Percentiles rank a stretch among this genome's conserved stretches.
Conservation (phyloP, 768 basidiomycete genomes). For the Pleurotus pulmonarius region DNA sequence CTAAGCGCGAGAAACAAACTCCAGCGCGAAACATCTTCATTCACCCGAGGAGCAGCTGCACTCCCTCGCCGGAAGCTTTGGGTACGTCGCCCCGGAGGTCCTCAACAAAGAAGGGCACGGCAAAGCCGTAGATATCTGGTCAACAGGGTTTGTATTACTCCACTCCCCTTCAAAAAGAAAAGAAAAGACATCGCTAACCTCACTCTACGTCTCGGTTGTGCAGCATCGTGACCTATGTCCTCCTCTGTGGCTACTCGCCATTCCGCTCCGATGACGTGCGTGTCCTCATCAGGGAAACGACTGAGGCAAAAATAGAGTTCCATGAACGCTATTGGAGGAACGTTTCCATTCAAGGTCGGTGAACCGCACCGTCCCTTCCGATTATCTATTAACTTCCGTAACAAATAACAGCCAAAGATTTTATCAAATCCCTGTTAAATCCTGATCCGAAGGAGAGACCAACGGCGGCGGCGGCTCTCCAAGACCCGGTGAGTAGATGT, state of each 20-base stretch:
- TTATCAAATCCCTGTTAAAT: slow-evolving; percentile 69
- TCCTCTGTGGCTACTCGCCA: slow-evolving; percentile 93
- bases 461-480: slow-evolving; percentile 68
- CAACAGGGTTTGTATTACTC: slow-evolving; percentile 62
- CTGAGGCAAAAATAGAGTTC: slow-evolving; percentile 80
- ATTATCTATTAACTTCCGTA: too few species aligned
- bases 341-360: slow-evolving; percentile 68
- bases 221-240: slow-evolving; percentile 92
- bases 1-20: not conserved
- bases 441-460: slow-evolving; percentile 69
- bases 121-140: slow-evolving; percentile 93
- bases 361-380: too few species aligned
- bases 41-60: slow-evolving; percentile 66
- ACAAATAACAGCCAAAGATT: slow-evolving; percentile 67
- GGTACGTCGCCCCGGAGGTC: slow-evolving; percentile 91
- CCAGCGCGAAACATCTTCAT: slow-evolving; percentile 79
- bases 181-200: not conserved
- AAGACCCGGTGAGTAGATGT: slow-evolving; percentile 50
- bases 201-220: not conserved
- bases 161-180: slow-evolving; percentile 2
- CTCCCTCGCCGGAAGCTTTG: slow-evolving; percentile 76
- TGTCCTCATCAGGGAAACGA: slow-evolving; percentile 80
- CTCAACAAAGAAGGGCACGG: slow-evolving; percentile 80
- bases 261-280: slow-evolving; percentile 83
- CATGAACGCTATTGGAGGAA: slow-evolving; percentile 96